Conservation (phyloP, 352 stramenopile genomes). For the Phytophthora cryptogea region DNA sequence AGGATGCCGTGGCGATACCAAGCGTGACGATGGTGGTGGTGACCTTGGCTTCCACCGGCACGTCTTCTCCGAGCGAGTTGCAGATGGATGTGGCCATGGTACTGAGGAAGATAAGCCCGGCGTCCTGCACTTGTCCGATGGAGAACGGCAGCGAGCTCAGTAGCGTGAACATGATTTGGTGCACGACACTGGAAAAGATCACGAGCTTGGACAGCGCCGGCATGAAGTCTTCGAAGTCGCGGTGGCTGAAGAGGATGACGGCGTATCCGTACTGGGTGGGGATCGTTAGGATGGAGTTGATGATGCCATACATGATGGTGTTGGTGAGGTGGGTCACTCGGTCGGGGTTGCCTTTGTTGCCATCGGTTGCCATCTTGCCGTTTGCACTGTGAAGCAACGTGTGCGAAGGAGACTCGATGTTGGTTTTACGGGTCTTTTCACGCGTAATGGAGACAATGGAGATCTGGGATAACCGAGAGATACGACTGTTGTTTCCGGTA, state of each 20-base stretch:
- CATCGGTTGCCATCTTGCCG: slow-evolving; percentile 6
- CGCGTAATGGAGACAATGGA: slow-evolving; percentile 19
- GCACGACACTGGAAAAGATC: slow-evolving; percentile 94
- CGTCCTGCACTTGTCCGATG: slow-evolving; percentile 97
- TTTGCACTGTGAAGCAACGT: slow-evolving; percentile 28
- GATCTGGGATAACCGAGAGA: slow-evolving; percentile 19
- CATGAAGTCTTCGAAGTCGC: slow-evolving; percentile 87
- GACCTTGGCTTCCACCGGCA: slow-evolving; percentile 75
- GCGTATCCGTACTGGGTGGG: slow-evolving; percentile 96
- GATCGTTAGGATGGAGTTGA: slow-evolving; percentile 94
- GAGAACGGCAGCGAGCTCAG: slow-evolving; percentile 95
- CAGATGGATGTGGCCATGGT: slow-evolving; percentile 93
- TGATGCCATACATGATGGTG: slow-evolving; percentile 83
- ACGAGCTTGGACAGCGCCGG: slow-evolving; percentile 95
- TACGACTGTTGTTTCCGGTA: slow-evolving; percentile 3
- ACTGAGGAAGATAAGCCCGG: slow-evolving; percentile 97
- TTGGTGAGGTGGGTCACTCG: slow-evolving; percentile 54
- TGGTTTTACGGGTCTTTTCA: slow-evolving; percentile 18
- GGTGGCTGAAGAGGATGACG: slow-evolving; percentile 93
- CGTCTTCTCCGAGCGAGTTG: slow-evolving; percentile 66
- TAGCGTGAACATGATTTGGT: slow-evolving; percentile 90
- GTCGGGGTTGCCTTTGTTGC: background rate
- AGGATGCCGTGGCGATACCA: slow-evolving; percentile 86
- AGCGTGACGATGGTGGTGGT: slow-evolving; percentile 95
- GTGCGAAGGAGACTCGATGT: slow-evolving; percentile 27